Evolutionary conservation across 768 basidiomycete genomes (phyloP).

Genomic region (Xerocomellus dryophilus): DNA sequence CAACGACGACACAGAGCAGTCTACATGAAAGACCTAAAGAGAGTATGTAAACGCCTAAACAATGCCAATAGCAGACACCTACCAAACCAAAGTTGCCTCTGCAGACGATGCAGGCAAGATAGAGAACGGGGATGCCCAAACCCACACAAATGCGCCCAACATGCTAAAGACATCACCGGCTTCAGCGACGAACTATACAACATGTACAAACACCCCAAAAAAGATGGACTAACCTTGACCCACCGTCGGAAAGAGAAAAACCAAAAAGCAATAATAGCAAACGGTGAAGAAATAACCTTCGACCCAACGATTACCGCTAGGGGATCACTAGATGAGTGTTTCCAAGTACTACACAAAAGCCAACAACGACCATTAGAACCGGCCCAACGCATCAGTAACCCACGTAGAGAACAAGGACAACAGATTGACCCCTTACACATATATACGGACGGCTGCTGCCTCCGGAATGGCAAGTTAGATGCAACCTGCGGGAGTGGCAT

Average conservation of each 20-base stretch:
- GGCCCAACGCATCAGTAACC: background rate
- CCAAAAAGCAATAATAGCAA: accelerated
- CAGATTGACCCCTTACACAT: too few relatives aligned
- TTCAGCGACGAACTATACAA: too few relatives aligned
- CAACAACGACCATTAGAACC: too few relatives aligned
- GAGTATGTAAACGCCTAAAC: too few relatives aligned
- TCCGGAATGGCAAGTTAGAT: too few relatives aligned
- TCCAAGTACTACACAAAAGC: background rate
- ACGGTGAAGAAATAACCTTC: background rate
- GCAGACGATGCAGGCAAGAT: background rate
- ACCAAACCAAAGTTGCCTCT: too few relatives aligned
- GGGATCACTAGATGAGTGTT: background rate
- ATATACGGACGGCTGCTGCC: too few relatives aligned
- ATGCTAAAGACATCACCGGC: background rate
- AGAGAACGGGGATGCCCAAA: background rate
- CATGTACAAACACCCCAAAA: too few relatives aligned
- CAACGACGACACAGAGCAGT: background rate
- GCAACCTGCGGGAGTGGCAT: too few relatives aligned
- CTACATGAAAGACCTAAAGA: too few relatives aligned
- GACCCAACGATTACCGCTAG: background rate
- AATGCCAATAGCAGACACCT: background rate
- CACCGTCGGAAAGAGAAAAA: constrained; percentile 6
- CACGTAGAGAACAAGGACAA: too few relatives aligned
- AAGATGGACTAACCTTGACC: background rate
- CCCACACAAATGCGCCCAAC: background rate